Evolutionary conservation across 2,329 filamentous ascomycete genomes (phyloP), one percentile per base, ranked within the genome.

Genomic region (Xylaria sp.): DNA sequence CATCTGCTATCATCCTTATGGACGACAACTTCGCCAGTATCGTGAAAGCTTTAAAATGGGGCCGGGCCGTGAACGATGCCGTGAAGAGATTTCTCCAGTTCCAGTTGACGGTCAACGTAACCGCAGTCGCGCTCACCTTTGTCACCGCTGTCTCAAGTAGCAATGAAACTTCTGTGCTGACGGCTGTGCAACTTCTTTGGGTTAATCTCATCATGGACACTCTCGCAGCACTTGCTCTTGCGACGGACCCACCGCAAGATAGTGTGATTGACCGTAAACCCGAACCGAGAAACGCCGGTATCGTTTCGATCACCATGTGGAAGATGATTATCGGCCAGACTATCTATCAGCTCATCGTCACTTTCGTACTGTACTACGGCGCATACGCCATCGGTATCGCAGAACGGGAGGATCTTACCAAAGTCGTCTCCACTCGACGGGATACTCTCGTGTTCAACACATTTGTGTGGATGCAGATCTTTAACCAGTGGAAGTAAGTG

Each of bases 401-500:
- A 77, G 50, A 82, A 83, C 37, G 74, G 2, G 74, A 75, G 34
- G 80, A 69, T n/a, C 10, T 23, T 1, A 58, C n/a, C 15, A 41
- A 18, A 18, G 68, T 68, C 20, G 34, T 78, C 9, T 51, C 56
- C n/a, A 65, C 68, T 0, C 85, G 92, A 75, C 85, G 97, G 69
- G 85, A 90, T 65, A 97, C 94, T 2, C 86, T 98, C 57, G 92
- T 98, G 8, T 98, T 98, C 87, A 98, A 98, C 84, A 96, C 94
- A 0, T 98, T 98, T 78, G 95, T 98, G 63, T 98, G 95, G 95
- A 98, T 98, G 94, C 95, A 98, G 76, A 97, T 98, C 75, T 98
- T 98, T 85, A 98, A 98, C 82, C 92, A 97, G 78, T 93, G 97
- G 88, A 98, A 98, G 89, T 90, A 86, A 88, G 89, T 89, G 32